Evolutionary conservation across 352 stramenopile species (phyloP).

Genomic region (Phytophthora fragariae): DNA sequence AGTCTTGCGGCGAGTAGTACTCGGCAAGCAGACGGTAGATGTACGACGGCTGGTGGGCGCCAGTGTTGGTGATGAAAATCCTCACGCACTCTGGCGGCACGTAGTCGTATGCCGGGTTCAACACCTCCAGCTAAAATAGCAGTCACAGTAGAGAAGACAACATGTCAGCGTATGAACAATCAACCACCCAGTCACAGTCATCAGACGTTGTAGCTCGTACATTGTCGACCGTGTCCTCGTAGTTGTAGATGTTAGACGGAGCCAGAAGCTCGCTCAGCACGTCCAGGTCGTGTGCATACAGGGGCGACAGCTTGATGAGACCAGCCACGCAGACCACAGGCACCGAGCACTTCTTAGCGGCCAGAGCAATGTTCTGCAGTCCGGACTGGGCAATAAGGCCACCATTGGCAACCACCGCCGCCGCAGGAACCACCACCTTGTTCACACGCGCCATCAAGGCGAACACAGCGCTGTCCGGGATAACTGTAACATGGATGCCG

Average conservation of each 20-base stretch:
- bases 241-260: conserved; percentile 90
- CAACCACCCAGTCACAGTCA: neutral
- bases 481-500: conserved; percentile 95
- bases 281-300: conserved; percentile 98
- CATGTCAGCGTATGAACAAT: conserved; percentile 19
- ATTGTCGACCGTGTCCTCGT: conserved; percentile 90
- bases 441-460: conserved; percentile 99
- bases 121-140: conserved; percentile 88
- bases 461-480: conserved; percentile 97
- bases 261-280: conserved; percentile 93
- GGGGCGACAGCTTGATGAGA: conserved; percentile 98
- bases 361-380: conserved; percentile 96
- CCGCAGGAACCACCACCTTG: conserved; percentile 96
- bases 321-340: conserved; percentile 97
- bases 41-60: conserved; percentile 98
- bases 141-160: conserved; percentile 17
- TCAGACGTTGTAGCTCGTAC: conserved; percentile 43
- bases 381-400: conserved; percentile 96
- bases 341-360: conserved; percentile 96
- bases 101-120: conserved; percentile 98
- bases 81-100: conserved; percentile 97
- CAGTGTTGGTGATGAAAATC: conserved; percentile 98
- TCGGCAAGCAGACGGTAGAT: conserved; percentile 98
- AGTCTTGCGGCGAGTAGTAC: conserved; percentile 98
- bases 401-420: conserved; percentile 97